Evolutionary conservation across 2,329 filamentous ascomycete genomes (phyloP).

Genomic region (Acrocalymma vagum): DNA sequence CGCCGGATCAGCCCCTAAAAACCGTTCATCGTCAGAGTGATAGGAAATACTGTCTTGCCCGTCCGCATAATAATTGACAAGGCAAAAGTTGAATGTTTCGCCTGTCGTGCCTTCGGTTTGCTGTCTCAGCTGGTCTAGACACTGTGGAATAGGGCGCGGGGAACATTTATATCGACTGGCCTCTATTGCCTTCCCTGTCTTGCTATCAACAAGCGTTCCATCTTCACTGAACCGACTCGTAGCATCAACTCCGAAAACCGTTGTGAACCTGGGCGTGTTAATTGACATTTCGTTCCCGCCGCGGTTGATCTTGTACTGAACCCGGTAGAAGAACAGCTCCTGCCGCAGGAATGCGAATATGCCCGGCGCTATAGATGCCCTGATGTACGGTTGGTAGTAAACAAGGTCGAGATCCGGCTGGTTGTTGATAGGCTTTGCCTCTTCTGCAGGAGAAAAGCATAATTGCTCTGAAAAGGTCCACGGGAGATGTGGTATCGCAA

Average conservation of each 20-base stretch:
- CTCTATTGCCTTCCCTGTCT: constrained; percentile 51
- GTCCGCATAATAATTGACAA: constrained; percentile 85
- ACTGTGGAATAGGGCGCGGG: constrained; percentile 76
- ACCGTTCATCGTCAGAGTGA: constrained; percentile 82
- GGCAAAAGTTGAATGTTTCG: constrained; percentile 78
- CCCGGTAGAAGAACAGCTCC: constrained; percentile 79
- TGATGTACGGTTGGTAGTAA: constrained; percentile 78
- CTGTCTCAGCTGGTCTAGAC: constrained; percentile 69
- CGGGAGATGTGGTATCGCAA: constrained; percentile 60
- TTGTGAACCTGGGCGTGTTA: constrained; percentile 68
- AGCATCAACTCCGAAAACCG: constrained; percentile 69
- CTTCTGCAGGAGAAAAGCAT: constrained; percentile 58
- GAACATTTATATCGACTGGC: constrained; percentile 64
- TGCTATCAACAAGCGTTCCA: constrained; percentile 51
- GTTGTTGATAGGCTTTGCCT: constrained; percentile 67
- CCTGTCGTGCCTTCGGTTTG: constrained; percentile 72
- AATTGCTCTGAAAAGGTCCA: constrained; percentile 51
- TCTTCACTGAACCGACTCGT: constrained; percentile 65
- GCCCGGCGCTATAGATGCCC: constrained; percentile 61
- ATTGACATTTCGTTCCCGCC: constrained; percentile 70
- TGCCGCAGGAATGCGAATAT: constrained; percentile 76
- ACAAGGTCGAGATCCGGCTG: constrained; percentile 76
- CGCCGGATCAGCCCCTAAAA: constrained; percentile 72
- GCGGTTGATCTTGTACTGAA: constrained; percentile 76
- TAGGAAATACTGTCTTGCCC: constrained; percentile 81